Evolutionary conservation across 2,329 filamentous ascomycete species (phyloP).

Genomic region (Fusarium dimerum): DNA sequence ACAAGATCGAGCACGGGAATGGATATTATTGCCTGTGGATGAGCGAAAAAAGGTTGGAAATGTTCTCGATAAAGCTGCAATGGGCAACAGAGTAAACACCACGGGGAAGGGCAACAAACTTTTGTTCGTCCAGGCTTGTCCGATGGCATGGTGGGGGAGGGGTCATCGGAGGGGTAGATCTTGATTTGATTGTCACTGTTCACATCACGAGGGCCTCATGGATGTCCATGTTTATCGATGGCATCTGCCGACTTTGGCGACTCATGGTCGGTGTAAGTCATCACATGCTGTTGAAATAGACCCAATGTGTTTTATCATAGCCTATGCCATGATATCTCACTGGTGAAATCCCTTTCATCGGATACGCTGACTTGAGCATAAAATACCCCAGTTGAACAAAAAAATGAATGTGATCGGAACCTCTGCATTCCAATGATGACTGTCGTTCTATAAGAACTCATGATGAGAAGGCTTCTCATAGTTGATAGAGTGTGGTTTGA

Average conservation of each 20-base stretch:
- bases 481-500: slow-evolving; percentile 3
- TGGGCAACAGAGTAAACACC: slow-evolving; percentile 25
- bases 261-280: neutral
- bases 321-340: no score
- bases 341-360: no score
- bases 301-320: no score
- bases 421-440: no score
- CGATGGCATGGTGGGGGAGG: slow-evolving; percentile 27
- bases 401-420: neutral
- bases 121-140: slow-evolving; percentile 31
- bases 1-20: slow-evolving; percentile 15
- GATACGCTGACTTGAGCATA: no score
- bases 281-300: neutral
- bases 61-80: slow-evolving; percentile 23
- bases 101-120: slow-evolving; percentile 32
- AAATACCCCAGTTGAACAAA: neutral
- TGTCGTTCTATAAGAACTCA: neutral
- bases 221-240: neutral
- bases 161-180: slow-evolving; percentile 30
- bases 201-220: slow-evolving; percentile 14
- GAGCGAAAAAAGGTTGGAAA: slow-evolving; percentile 19
- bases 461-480: slow-evolving; percentile 9
- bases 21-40: slow-evolving; percentile 3
- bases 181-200: slow-evolving; percentile 13
- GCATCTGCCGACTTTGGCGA: neutral